phyloP scores from a whole-genome alignment of 2,329 filamentous ascomycete species.

The Penicillium sp. region DNA sequence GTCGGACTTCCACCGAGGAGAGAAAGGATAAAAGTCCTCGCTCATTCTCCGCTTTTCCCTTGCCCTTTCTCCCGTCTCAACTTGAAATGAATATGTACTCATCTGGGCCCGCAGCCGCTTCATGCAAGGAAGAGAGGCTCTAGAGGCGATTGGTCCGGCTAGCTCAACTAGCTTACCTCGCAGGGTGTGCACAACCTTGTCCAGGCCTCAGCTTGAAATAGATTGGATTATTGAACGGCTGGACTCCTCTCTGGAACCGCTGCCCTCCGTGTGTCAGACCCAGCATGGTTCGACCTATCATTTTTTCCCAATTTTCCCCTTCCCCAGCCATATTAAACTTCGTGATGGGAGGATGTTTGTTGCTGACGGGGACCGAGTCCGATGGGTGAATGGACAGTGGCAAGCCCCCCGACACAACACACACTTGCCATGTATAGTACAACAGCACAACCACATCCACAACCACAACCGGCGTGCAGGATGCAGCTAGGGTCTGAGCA shows the following conservation, averaged over 20 bases:
- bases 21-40: not conserved
- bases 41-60: slow-evolving; percentile 1
- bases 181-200: slow-evolving; percentile 7
- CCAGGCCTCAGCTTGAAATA: slow-evolving; percentile 3
- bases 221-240: slow-evolving; percentile 4
- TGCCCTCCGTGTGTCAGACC: slow-evolving; percentile 1
- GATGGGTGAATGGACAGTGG: not conserved
- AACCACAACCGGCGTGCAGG: not conserved
- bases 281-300: not conserved
- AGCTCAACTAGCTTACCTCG: slow-evolving; percentile 10
- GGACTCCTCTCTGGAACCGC: not conserved
- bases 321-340: not conserved
- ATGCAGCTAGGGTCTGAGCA: not conserved
- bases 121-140: slow-evolving; percentile 27
- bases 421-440: not conserved
- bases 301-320: not conserved
- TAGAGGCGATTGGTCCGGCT: slow-evolving; percentile 25
- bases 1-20: not conserved
- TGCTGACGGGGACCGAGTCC: not conserved
- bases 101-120: slow-evolving; percentile 4
- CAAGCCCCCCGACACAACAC: not conserved
- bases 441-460: not conserved
- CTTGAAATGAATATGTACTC: not conserved
- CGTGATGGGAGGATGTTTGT: not conserved
- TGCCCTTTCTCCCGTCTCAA: slow-evolving; percentile 1